Evolutionary conservation across 495 filamentous ascomycete genomes (phyloP), one percentile per base, ranked within the genome.

Genomic region (Arthonia radiata): DNA sequence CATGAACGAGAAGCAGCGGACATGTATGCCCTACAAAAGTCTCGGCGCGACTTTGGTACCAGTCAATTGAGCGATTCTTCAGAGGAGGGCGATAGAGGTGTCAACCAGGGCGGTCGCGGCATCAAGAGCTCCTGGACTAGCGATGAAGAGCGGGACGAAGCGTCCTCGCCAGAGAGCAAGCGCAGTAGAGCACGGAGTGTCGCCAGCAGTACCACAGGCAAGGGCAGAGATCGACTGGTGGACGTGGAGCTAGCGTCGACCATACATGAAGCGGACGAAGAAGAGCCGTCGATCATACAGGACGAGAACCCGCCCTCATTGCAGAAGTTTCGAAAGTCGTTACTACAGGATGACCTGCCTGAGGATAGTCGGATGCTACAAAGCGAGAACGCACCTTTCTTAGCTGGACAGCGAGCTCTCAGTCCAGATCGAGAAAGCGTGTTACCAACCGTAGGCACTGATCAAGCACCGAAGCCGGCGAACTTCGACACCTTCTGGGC

Each of bases 1-100:
- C 72, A 76, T 33, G 78, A 90, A 30, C 65, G 83, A 28, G 86
- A 97, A 39, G 73, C 82, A 10, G 79, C 82, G 9, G 86, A 97
- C 47, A 71, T 79, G 38, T 91, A 79, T 47, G 86, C 86, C 8
- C 50, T 97, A 26, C 79, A 93, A 46, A 56, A 67, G 28, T 93
- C 82, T 40, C 62, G 86, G 35, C 64, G 81, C 28, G 73, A 90
- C 27, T 82, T 93, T 43, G 81, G 78, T 14, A 60, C 67, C 11
- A 74, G 72, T 42, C 56, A 67, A 32, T 37, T 92, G 18, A 74
- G 71, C 12, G 76, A 86, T 23, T 86, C 76, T 29, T 71, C 68
- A 5, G 81, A 83, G 45, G 59, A 66, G 5, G 78, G 82, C 17
- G 67, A 76, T 16, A 67, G 73, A 28, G 68, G 47, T 6, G 49